Conservation (phyloP, 805 yeast genomes). For the Kodamaea kakaduensis region DNA sequence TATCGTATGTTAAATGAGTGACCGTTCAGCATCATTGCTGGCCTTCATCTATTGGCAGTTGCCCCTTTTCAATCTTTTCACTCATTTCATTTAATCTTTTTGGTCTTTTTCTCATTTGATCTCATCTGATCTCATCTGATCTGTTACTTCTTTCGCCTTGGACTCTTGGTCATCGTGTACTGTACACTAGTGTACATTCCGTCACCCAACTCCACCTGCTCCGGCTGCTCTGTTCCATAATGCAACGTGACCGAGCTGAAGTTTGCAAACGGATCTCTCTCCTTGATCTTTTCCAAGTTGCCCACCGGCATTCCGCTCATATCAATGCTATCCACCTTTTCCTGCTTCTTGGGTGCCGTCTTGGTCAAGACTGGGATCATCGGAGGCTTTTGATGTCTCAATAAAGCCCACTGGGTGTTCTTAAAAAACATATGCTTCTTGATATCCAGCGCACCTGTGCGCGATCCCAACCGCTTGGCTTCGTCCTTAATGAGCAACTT, state of each 20-base stretch:
- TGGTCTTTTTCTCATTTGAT: no score
- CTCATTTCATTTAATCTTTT: no score
- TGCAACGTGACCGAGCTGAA: constrained; percentile 85
- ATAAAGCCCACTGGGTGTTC: constrained; percentile 89
- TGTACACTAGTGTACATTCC: constrained; percentile 50
- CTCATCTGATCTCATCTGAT: neutral
- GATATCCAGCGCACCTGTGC: constrained; percentile 92
- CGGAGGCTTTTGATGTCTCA: constrained; percentile 92
- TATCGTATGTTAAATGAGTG: no score
- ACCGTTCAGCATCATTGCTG: no score
- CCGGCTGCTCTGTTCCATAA: constrained; percentile 54
- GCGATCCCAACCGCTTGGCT: constrained; percentile 80
- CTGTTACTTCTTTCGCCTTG: neutral
- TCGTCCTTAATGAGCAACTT: constrained; percentile 88
- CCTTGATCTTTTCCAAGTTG: constrained; percentile 21
- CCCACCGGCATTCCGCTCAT: constrained; percentile 16
- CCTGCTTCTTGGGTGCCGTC: constrained; percentile 11
- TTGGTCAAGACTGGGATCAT: constrained; percentile 77
- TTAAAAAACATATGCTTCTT: constrained; percentile 91
- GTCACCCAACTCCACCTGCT: constrained; percentile 23
- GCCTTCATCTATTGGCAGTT: no score
- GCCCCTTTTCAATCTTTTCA: no score
- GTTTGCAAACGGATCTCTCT: constrained; percentile 73
- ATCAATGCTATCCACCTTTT: constrained; percentile 15
- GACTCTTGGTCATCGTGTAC: constrained; percentile 44